Conservation (phyloP, 2,329 filamentous ascomycete species). For the Fusarium sp. region DNA sequence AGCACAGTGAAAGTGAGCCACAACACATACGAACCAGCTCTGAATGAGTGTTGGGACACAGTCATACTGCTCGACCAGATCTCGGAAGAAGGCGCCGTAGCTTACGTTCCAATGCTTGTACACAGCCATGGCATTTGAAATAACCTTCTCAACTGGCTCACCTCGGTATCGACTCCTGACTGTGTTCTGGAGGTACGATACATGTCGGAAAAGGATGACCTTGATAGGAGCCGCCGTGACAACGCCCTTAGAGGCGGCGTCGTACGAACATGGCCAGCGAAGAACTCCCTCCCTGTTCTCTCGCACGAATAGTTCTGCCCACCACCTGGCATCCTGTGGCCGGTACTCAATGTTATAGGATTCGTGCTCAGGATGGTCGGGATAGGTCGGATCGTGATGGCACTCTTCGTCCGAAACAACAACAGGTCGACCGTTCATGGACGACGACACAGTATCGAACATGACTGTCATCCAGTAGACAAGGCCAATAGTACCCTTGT, state of each 20-base stretch:
- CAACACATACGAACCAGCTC: conserved; percentile 70
- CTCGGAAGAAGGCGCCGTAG: conserved; percentile 65
- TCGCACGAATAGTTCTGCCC: conserved; percentile 53
- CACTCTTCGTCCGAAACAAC: conserved; percentile 57
- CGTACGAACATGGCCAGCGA: conserved; percentile 67
- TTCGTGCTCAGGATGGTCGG: conserved; percentile 38
- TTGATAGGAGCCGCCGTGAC: conserved; percentile 69
- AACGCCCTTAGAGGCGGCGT: conserved; percentile 63
- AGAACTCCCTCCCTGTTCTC: conserved; percentile 45
- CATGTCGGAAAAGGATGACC: conserved; percentile 68
- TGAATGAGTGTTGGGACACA: conserved; percentile 65
- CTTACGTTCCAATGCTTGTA: conserved; percentile 67
- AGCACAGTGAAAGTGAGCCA: conserved; percentile 70
- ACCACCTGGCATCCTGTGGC: conserved; percentile 50
- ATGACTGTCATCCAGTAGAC: conserved; percentile 71
- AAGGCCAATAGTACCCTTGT: conserved; percentile 63
- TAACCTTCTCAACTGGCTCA: conserved; percentile 60
- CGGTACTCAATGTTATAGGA: conserved; percentile 39
- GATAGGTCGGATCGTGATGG: conserved; percentile 52
- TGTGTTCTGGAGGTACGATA: conserved; percentile 67
- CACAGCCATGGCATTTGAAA: conserved; percentile 62
- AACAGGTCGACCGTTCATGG: conserved; percentile 59
- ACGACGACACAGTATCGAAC: conserved; percentile 69
- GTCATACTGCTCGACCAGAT: conserved; percentile 64
- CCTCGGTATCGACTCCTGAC: conserved; percentile 56